Conservation (phyloP, 768 basidiomycete species). For the Panellus pusillus region DNA sequence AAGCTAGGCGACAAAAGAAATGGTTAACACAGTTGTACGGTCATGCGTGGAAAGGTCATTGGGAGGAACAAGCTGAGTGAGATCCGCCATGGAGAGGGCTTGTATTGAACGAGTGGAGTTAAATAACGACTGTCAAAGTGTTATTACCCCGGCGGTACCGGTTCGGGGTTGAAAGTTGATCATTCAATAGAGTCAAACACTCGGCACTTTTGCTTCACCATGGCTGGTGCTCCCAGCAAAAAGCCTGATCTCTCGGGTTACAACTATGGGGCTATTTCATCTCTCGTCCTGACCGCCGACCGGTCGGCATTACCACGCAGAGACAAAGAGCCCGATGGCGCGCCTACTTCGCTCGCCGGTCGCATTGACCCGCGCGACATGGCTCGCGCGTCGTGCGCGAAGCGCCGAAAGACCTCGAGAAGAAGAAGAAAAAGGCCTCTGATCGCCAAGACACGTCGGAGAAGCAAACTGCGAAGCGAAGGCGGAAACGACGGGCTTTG, state of each 20-base stretch:
- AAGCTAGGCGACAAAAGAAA: slow-evolving; percentile 44
- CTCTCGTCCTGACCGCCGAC: slow-evolving; percentile 92
- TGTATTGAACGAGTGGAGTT: not conserved
- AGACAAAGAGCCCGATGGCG: slow-evolving; percentile 96
- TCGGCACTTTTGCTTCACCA: slow-evolving; percentile 8
- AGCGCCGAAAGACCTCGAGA: slow-evolving; percentile 84
- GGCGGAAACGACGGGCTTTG: slow-evolving; percentile 66
- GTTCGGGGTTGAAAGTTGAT: too few species aligned
- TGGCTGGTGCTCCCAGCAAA: slow-evolving; percentile 14
- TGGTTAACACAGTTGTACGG: slow-evolving; percentile 38
- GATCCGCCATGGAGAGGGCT: slow-evolving; percentile 7
- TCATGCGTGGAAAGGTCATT: slow-evolving; percentile 37
- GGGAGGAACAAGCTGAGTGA: slow-evolving; percentile 32
- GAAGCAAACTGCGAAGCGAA: slow-evolving; percentile 57
- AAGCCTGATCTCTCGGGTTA: slow-evolving; percentile 41
- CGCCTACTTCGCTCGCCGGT: slow-evolving; percentile 89
- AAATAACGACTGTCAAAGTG: not conserved
- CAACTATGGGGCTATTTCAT: slow-evolving; percentile 96
- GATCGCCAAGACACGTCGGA: slow-evolving; percentile 61
- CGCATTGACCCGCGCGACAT: slow-evolving; percentile 88
- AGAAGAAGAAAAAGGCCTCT: slow-evolving; percentile 87
- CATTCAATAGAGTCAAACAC: not conserved
- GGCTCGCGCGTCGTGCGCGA: slow-evolving; percentile 85
- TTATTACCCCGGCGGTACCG: too few species aligned
- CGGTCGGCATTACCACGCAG: slow-evolving; percentile 76